Conservation (phyloP, 2,329 filamentous ascomycete species). For the Leptographium radiaticola region DNA sequence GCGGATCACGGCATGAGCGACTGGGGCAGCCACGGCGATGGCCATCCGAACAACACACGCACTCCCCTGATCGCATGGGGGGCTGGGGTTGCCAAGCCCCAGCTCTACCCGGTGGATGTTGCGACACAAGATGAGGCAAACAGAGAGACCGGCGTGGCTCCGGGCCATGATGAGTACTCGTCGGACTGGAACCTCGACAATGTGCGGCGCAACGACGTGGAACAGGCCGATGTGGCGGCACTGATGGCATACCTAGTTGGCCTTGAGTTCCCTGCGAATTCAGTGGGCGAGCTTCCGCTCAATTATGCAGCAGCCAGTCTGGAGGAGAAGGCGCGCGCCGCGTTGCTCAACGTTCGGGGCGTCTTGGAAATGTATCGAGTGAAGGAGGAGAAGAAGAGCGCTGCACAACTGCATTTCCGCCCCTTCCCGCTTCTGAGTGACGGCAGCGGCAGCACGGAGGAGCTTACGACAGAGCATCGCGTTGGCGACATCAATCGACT, state of each 20-base stretch:
- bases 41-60: constrained; percentile 91
- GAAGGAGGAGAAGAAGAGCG: constrained; percentile 76
- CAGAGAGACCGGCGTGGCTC: constrained; percentile 31
- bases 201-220: constrained; percentile 77
- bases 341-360: constrained; percentile 69
- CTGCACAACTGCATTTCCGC: constrained; percentile 61
- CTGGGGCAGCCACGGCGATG: constrained; percentile 97
- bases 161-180: constrained; percentile 86
- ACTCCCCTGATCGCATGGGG: constrained; percentile 92
- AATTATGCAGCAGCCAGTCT: constrained; percentile 62
- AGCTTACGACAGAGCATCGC: constrained; percentile 42
- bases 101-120: constrained; percentile 25
- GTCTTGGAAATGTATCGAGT: constrained; percentile 94
- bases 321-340: constrained; percentile 69
- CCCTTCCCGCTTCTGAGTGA: constrained; percentile 61
- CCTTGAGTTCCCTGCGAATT: constrained; percentile 86
- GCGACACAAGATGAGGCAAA: background rate
- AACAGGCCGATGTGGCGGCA: constrained; percentile 85
- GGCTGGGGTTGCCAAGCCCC: constrained; percentile 70
- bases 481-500: constrained; percentile 53
- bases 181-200: constrained; percentile 75
- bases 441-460: constrained; percentile 15
- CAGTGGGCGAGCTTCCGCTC: constrained; percentile 82
- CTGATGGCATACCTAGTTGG: constrained; percentile 91
- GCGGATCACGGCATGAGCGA: constrained; percentile 99